phyloP scores from a whole-genome alignment of 2,329 filamentous ascomycete species.

The Arthrinium puccinioides region DNA sequence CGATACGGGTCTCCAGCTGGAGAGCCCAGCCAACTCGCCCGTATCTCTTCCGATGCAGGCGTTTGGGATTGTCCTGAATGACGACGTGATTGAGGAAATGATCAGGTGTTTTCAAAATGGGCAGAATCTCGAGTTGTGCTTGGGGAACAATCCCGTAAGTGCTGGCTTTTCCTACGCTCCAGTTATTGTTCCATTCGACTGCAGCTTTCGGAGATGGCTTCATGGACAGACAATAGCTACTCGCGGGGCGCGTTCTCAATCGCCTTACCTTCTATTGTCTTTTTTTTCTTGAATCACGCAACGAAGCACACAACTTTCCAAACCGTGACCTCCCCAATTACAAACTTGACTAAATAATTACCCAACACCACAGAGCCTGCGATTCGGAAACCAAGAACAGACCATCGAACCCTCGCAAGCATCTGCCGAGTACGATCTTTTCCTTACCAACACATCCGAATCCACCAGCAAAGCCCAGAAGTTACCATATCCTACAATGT shows the following conservation, averaged over 20 bases:
- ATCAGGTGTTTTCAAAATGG: slow-evolving; percentile 52
- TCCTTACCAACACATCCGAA: slow-evolving; percentile 44
- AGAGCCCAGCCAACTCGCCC: slow-evolving; percentile 38
- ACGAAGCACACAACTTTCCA: no score
- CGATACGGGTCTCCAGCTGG: slow-evolving; percentile 50
- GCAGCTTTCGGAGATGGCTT: not conserved
- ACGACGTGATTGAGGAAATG: slow-evolving; percentile 54
- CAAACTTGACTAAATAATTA: no score
- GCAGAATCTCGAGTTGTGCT: slow-evolving; percentile 46
- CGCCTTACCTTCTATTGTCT: no score
- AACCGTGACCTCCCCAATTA: no score
- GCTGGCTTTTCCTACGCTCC: not conserved
- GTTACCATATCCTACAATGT: slow-evolving; percentile 42
- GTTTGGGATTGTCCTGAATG: slow-evolving; percentile 50
- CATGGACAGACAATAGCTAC: no score
- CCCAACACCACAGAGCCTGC: slow-evolving; percentile 44
- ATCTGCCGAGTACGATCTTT: slow-evolving; percentile 47
- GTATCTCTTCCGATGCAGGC: slow-evolving; percentile 44
- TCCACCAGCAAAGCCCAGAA: slow-evolving; percentile 37
- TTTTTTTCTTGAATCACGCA: no score
- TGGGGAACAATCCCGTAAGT: slow-evolving; percentile 55
- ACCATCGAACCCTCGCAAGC: slow-evolving; percentile 36
- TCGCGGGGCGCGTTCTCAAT: no score
- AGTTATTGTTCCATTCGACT: not conserved
- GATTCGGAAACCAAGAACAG: slow-evolving; percentile 45